Conservation (phyloP, 2,329 filamentous ascomycete species). For the Onygenales sp. region DNA sequence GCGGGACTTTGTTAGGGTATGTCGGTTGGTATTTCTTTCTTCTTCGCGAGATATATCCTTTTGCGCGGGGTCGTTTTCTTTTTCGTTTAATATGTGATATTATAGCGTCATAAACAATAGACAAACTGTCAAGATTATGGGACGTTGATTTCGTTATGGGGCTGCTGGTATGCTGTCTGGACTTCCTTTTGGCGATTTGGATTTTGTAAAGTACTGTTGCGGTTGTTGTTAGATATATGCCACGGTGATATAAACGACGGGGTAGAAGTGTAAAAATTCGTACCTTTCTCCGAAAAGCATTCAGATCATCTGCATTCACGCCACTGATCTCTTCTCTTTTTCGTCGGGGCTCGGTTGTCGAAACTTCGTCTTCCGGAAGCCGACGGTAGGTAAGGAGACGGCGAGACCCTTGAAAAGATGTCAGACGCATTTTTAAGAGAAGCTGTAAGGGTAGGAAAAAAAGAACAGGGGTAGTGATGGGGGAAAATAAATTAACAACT, state of each 20-base stretch:
- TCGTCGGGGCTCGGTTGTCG: conserved; percentile 24
- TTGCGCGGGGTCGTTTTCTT: too few relatives aligned
- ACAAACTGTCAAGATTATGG: neutral
- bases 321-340: conserved; percentile 27
- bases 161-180: neutral
- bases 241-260: neutral
- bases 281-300: conserved; percentile 53
- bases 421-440: neutral
- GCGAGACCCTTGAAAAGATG: conserved; percentile 59
- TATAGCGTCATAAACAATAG: neutral
- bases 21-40: too few relatives aligned
- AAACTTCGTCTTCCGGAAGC: conserved; percentile 47
- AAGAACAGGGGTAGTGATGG: neutral
- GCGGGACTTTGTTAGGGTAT: too few relatives aligned
- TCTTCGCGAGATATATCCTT: too few relatives aligned
- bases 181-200: neutral
- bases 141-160: neutral
- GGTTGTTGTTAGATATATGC: neutral
- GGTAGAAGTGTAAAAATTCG: neutral
- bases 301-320: conserved; percentile 55
- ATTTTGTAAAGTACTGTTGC: conserved; percentile 1
- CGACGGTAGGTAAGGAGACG: conserved; percentile 79
- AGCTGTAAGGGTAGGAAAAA: neutral
- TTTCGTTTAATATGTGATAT: neutral
- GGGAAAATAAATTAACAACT: conserved; percentile 14